Evolutionary conservation across 805 yeast genomes (phyloP), one percentile per base, ranked within the genome.

Genomic region (Monosporozyma yasuniensis): DNA sequence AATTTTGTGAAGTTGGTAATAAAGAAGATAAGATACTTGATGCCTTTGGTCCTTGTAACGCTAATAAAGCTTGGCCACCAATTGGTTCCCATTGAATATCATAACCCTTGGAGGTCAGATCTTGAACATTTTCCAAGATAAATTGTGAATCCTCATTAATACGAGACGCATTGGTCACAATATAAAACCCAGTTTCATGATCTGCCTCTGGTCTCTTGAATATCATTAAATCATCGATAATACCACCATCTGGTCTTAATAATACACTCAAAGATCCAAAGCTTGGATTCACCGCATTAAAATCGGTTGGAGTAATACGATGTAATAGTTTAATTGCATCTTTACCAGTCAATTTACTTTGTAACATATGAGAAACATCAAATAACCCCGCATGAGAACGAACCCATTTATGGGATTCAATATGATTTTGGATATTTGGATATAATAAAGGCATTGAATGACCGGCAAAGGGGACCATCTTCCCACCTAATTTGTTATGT

Each of bases 341-440:
- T 1, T 77, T 68, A 14, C 99, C 99, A 2, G 67, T 63, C 52
- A 93, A 66, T 42, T 73, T 76, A 66, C 95, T 97, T 72, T 93
- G 99, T 47, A 91, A 76, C 99, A 93, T 93, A 68, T 93, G 99
- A 49, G 96, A 87, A 47, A 93, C 99, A 65, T 93, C 99, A 61
- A 93, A 93, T 47, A 93, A 72, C 6, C 99, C 99, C 35, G 90
- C 89, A 54, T 86, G 78, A 19, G 72, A 61, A 66, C 99, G 79
- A 0, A 91, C 95, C 98, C 98, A 93, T 48, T 84, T 78, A 71
- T 93, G 99, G 0, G 97, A 89, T 53, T 89, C 95, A 39, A 88
- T 81, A 66, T 91, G 98, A 1, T 87, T 69, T 68, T 87, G 96
- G n/a, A 76, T 81, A 55, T 79, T 76, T 5, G 56, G 56, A 72